Base-by-base conservation (phyloP, 495 filamentous ascomycete species). In the Aspergillus nanangensis region DNA sequence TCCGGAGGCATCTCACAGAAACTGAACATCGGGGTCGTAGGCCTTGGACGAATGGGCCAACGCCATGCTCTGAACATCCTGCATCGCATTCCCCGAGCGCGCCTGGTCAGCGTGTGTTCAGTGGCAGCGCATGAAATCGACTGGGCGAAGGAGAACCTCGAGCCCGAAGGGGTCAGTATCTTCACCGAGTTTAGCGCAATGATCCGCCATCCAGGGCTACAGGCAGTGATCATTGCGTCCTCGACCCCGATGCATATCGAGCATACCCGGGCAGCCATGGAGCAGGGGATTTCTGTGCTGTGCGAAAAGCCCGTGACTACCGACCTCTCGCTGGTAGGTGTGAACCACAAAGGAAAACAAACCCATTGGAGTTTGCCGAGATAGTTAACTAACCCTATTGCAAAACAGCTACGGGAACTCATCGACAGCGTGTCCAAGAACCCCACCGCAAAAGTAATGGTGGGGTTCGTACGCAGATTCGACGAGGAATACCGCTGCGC, bases 31-130 rank as follows among this genome's bases (percentile, higher is more conserved):
- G 74, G 60, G 23, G 61, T 70, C 21, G 71, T 65, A 11, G 75
- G 75, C 48, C 67, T 78, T 45, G 75, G 75, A 8, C 72, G 75
- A 44, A 78, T 78, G 65, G 73, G 75, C 38, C 70, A 72, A 38
- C 56, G 70, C 15, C 75, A 78, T 45, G 75, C 70, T 18, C 50
- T 66, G 10, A 69, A 71, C 44, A 66, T 77, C 40, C 50, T 72
- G 2, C 48, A 70, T 29, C 58, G 61, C 10, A 67, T 63, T 8
- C 71, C 73, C 29, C 68, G 65, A 1, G 70, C 73, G n/a, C 41
- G 75, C n/a, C 58, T 79, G 0, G 71, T 77, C 3, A 74, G 72
- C 22, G 71, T 63, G 9, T 68, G 58, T 41, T 66, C 62, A n/a
- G 66, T 69, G 0, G 68, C 67, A 17, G 55, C 53, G 8, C 48